Evolutionary conservation across 2,329 filamentous ascomycete species (phyloP).

Genomic region (Penicillium hordei): DNA sequence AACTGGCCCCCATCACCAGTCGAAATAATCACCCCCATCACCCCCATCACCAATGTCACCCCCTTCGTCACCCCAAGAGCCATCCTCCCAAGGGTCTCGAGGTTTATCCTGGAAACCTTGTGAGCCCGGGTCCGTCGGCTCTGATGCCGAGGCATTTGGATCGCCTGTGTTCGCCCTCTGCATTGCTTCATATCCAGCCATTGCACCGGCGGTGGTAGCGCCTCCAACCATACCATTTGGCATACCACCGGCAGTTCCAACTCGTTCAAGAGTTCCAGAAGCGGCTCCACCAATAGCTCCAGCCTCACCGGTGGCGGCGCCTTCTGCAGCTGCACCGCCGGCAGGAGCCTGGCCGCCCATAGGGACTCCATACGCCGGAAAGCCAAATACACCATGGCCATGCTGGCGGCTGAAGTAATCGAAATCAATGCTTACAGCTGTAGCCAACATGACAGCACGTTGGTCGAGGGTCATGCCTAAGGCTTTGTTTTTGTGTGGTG

Average conservation of each 20-base stretch:
- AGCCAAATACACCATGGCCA: conserved; percentile 46
- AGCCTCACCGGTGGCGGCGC: conserved; percentile 41
- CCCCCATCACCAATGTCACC: conserved; percentile 16
- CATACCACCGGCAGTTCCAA: conserved; percentile 44
- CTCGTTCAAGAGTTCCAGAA: conserved; percentile 33
- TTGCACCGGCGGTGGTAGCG: conserved; percentile 56
- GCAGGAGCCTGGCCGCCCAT: conserved; percentile 43
- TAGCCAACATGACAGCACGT: conserved; percentile 65
- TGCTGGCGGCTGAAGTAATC: conserved; percentile 68
- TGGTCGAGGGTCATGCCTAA: conserved; percentile 65
- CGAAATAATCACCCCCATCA: conserved; percentile 28
- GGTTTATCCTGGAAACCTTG: conserved; percentile 26
- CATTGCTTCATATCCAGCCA: conserved; percentile 65
- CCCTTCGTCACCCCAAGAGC: conserved; percentile 18
- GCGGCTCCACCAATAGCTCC: conserved; percentile 39
- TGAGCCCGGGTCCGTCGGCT: conserved; percentile 7
- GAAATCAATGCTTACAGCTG: conserved; percentile 64
- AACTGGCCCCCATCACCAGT: conserved; percentile 25
- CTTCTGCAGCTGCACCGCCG: conserved; percentile 41
- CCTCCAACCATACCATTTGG: conserved; percentile 45
- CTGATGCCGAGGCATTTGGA: conserved; percentile 14
- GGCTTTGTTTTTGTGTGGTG: conserved; percentile 24
- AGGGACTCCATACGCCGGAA: conserved; percentile 56
- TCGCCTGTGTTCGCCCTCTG: conserved; percentile 49
- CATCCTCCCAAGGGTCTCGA: conserved; percentile 24